Conservation (phyloP, 192 early-diverging fungal species). For the Funneliformis geosporum region DNA sequence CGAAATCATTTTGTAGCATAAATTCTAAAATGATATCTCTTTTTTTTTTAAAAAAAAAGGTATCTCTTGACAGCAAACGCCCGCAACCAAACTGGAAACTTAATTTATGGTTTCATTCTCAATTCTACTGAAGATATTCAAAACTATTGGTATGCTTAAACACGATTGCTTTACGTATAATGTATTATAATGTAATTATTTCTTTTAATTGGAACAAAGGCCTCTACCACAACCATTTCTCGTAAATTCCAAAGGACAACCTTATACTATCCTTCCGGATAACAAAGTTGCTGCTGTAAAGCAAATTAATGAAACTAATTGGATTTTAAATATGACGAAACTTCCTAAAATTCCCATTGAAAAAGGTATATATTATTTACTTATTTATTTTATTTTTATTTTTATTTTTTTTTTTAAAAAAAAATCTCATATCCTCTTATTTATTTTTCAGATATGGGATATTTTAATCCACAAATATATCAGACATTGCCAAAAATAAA, state of each 20-base stretch:
- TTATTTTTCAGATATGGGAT: background rate
- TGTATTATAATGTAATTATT: background rate
- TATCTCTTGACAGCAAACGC: background rate
- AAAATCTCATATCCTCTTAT: background rate
- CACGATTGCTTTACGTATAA: background rate
- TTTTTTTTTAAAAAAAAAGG: too few relatives aligned
- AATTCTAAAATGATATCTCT: too few relatives aligned
- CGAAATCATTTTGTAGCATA: background rate
- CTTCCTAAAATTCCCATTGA: background rate
- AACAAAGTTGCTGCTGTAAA: background rate
- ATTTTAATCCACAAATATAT: background rate
- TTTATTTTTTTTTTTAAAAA: background rate
- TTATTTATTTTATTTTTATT: background rate
- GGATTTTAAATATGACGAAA: background rate
- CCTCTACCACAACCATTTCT: background rate
- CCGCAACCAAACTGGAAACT: background rate
- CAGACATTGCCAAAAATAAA: background rate
- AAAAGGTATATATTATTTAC: background rate
- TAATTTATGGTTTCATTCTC: background rate
- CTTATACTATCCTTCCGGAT: background rate
- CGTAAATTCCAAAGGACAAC: background rate
- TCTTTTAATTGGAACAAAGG: background rate
- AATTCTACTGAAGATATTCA: background rate
- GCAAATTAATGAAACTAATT: background rate
- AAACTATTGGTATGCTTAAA: background rate